phyloP scores from a whole-genome alignment of 352 stramenopile genomes.

The Globisporangium paddicum region DNA sequence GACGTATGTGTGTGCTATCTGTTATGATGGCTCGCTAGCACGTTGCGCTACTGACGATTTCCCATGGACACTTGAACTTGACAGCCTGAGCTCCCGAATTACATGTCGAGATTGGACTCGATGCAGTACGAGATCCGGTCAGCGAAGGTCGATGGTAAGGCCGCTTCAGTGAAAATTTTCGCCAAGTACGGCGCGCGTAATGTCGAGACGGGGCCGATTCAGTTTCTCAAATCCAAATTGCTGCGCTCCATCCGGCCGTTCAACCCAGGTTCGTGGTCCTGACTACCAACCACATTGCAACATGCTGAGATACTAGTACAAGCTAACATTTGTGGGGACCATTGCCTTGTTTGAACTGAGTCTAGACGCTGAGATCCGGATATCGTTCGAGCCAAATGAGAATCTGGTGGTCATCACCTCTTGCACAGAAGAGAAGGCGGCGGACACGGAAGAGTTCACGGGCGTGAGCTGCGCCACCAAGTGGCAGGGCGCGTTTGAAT shows the following conservation, averaged over 20 bases:
- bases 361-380: constrained; percentile 58
- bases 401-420: constrained; percentile 62
- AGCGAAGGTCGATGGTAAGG: constrained; percentile 36
- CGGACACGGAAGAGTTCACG: constrained; percentile 22
- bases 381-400: constrained; percentile 34
- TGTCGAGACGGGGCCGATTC: constrained; percentile 71
- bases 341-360: not conserved
- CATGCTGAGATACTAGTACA: no score
- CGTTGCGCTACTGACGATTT: not conserved
- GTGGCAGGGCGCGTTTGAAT: constrained; percentile 68
- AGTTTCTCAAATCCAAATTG: constrained; percentile 79
- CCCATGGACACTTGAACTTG: not conserved
- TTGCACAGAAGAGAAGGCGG: constrained; percentile 19
- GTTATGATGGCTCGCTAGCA: not conserved
- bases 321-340: not conserved
- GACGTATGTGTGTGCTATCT: constrained; percentile 27
- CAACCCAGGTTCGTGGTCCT: constrained; percentile 38
- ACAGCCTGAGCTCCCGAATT: constrained; percentile 47
- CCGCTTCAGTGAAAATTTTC: constrained; percentile 64
- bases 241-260: constrained; percentile 72
- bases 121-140: constrained; percentile 72
- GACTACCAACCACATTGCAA: no score
- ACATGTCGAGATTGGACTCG: constrained; percentile 70
- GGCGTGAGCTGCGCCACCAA: constrained; percentile 51
- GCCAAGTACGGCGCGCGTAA: constrained; percentile 83